A percentile compares a stretch with the other conserved stretches of the same genome.
Conservation (phyloP, 2,329 filamentous ascomycete genomes). For the Fusarium haematococcum region DNA sequence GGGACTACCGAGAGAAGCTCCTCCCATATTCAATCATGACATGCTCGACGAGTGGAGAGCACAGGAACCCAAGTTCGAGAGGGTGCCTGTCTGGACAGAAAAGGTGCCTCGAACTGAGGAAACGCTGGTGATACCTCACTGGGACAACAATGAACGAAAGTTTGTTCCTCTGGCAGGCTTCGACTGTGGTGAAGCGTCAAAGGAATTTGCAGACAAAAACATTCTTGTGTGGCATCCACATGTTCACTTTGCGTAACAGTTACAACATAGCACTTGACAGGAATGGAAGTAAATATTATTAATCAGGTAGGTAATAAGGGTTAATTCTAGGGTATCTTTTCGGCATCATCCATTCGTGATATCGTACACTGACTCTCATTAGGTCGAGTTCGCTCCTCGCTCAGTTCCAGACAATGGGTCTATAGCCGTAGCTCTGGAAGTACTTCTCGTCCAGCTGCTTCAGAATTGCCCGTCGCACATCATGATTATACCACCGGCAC, state of each 20-base stretch:
- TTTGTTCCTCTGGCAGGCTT: constrained; percentile 19
- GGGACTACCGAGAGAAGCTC: constrained; percentile 31
- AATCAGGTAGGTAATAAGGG: constrained; percentile 8
- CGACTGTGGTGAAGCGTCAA: constrained; percentile 6
- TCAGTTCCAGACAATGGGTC: constrained; percentile 31
- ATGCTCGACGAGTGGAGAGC: constrained; percentile 32
- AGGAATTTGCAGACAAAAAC: constrained; percentile 26
- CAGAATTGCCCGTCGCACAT: constrained; percentile 22
- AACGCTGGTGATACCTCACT: constrained; percentile 24
- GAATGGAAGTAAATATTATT: constrained; percentile 20
- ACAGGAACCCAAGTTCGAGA: constrained; percentile 23
- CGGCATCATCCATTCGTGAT: constrained; percentile 13
- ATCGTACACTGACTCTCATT: background rate
- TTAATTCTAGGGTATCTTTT: constrained; percentile 32
- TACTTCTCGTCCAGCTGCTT: constrained; percentile 23
- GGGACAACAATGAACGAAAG: constrained; percentile 20
- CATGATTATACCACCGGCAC: constrained; percentile 33
- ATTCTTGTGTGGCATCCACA: constrained; percentile 30
- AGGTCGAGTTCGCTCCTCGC: background rate
- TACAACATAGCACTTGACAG: background rate
- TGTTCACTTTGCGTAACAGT: constrained; percentile 19
- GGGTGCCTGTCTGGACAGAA: constrained; percentile 18
- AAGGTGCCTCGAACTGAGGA: constrained; percentile 12
- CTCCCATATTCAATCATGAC: constrained; percentile 25
- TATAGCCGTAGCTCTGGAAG: constrained; percentile 15